Conservation (phyloP, 345 rosid species). For the Gynandropsis gynandra region DNA sequence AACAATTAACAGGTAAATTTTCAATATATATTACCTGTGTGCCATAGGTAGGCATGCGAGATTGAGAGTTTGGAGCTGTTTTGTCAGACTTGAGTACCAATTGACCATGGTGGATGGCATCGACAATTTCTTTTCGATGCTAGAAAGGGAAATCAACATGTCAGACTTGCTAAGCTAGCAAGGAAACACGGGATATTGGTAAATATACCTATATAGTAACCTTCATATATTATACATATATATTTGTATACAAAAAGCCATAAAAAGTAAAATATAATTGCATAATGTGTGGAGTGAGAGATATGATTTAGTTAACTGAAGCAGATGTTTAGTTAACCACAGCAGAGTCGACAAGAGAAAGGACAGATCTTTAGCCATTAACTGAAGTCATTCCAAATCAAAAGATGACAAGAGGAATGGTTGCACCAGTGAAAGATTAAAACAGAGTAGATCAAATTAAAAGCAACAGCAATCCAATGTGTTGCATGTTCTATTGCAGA, state of each 20-base stretch:
- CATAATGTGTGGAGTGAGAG: too few species aligned
- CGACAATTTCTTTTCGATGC: constrained; percentile 90
- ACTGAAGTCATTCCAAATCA: neutral
- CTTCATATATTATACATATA: constrained; percentile 4
- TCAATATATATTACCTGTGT: constrained; percentile 57
- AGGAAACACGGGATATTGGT: constrained; percentile 13
- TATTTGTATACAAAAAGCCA: constrained; percentile 8
- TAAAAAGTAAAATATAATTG: too few species aligned
- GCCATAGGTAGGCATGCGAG: constrained; percentile 91
- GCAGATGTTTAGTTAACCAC: constrained; percentile 2
- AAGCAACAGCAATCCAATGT: constrained; percentile 1
- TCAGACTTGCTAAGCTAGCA: constrained; percentile 11
- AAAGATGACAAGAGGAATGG: neutral
- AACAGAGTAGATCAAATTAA: constrained; percentile 10
- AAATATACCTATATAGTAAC: constrained; percentile 4
- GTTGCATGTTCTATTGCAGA: constrained; percentile 2
- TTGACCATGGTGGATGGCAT: constrained; percentile 75
- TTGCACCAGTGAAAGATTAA: constrained; percentile 1
- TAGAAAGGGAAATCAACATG: constrained; percentile 32
- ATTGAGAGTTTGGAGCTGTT: constrained; percentile 51
- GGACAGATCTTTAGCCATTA: constrained; percentile 8
- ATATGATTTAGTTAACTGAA: too few species aligned
- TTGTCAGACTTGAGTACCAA: constrained; percentile 67
- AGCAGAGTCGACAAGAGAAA: neutral
- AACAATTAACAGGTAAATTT: constrained; percentile 14